Evolutionary conservation across 2,329 filamentous ascomycete species (phyloP), one percentile per base, ranked within the genome.

Genomic region (Beauveria varroae): DNA sequence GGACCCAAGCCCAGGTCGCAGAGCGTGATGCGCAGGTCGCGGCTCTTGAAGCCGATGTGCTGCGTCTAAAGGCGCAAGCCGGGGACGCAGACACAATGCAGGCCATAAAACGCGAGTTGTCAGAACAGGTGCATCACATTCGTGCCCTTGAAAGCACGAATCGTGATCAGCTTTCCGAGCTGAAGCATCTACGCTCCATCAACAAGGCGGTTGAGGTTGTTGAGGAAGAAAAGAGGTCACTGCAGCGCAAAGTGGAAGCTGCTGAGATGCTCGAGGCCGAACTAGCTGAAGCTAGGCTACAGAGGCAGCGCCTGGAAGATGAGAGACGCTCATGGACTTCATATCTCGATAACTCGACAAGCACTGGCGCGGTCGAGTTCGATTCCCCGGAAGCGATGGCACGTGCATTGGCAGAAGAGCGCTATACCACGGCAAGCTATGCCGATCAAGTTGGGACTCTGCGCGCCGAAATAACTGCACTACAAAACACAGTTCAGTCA

Each of bases 81-180:
- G 91, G 89, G 10, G 93, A 97, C 71, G 86, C 86, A 0, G 93
- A 97, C 66, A 95, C 91, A 0, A 82, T 98, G 69, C 85, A 82
- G 5, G 85, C 97, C 40, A 89, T 99, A 67, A 91, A 93, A 71
- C 85, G 87, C 66, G 93, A 99, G 74, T 81, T 99, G 5, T 88
- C 89, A 0, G 93, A 97, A 65, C 95, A 98, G 70, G 90, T 99
- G 1, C 82, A 86, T n/a, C 92, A 98, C 69, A 96, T 97, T 65
- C 87, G 91, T 63, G 87, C 85, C 34, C 79, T 99, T 3, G 95
- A 99, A 72, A 81, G 84, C 1, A 85, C 85, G 41, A 96, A 91
- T 64, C 82, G 90, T 26, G 91, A 96, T 55, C 90, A 96, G 69
- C 79, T 85, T 16, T 75, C 81, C 0, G 93, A 99, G 71, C 76